Evolutionary conservation across 106 monocot genomes (phyloP).

Genomic region (Narthecium ossifragum): DNA sequence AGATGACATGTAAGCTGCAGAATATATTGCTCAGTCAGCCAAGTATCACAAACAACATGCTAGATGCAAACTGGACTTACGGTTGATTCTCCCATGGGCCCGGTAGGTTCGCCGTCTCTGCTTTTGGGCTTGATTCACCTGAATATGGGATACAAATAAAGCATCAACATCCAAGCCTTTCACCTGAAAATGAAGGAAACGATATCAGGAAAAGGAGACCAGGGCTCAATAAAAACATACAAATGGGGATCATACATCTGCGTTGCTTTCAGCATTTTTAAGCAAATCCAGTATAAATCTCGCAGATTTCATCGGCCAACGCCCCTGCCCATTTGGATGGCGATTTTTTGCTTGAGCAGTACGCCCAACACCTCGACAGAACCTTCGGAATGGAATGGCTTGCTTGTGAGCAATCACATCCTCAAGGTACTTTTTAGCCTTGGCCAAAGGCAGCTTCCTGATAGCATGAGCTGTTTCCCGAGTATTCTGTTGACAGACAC

Average conservation of each 20-base stretch:
- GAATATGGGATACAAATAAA: slow-evolving; percentile 67
- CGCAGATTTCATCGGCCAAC: slow-evolving; percentile 57
- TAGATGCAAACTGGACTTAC: slow-evolving; percentile 19
- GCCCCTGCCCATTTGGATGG: slow-evolving; percentile 41
- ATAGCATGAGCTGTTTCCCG: slow-evolving; percentile 32
- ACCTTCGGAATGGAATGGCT: slow-evolving; percentile 40
- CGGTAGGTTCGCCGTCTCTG: slow-evolving; percentile 78
- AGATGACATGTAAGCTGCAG: slow-evolving; percentile 85
- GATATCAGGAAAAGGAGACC: neutral
- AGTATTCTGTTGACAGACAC: slow-evolving; percentile 17
- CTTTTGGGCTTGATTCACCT: slow-evolving; percentile 83
- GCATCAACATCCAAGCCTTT: slow-evolving; percentile 84
- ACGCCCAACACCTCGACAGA: slow-evolving; percentile 28
- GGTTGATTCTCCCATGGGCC: slow-evolving; percentile 83
- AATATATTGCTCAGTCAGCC: neutral
- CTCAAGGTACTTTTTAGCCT: slow-evolving; percentile 39
- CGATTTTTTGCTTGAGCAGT: slow-evolving; percentile 31
- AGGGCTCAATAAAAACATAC: neutral
- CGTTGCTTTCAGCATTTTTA: slow-evolving; percentile 59
- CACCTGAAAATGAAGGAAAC: slow-evolving; percentile 22
- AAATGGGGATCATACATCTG: slow-evolving; percentile 31
- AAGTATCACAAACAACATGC: neutral
- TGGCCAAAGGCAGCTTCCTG: slow-evolving; percentile 29
- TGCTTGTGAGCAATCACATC: slow-evolving; percentile 45
- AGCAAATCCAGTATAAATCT: slow-evolving; percentile 53